These are phyloP conservation scores for Pleurotus platypus DNA, from an alignment of 768 basidiomycete species.

Conservation along the genomic window DNA sequence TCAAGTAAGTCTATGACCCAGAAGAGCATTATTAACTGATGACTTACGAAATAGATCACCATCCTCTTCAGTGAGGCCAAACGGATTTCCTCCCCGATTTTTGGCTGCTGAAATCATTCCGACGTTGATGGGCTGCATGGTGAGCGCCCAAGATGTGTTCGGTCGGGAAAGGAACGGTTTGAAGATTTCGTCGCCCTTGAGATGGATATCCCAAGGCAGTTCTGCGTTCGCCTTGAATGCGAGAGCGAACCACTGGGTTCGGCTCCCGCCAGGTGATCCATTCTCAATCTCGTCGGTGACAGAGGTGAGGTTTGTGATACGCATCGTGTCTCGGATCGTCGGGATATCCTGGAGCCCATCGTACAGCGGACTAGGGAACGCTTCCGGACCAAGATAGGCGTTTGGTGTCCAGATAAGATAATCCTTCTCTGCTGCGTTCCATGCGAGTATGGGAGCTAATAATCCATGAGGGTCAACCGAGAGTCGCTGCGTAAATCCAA, in stretches of 20 bases:
- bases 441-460: background rate
- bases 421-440: background rate
- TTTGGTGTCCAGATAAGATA: background rate
- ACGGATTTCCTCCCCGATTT: constrained; percentile 7
- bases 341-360: background rate
- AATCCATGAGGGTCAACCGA: background rate
- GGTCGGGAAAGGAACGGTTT: background rate
- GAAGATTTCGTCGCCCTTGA: background rate
- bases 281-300: background rate
- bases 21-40: too few species aligned
- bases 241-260: background rate
- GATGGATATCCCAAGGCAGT: background rate
- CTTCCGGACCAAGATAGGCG: background rate
- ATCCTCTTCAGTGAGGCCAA: constrained; percentile 5
- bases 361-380: background rate
- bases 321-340: background rate
- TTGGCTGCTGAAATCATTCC: constrained; percentile 2
- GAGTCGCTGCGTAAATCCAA: background rate
- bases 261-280: background rate
- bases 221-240: background rate
- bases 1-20: background rate
- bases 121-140: constrained; percentile 1
- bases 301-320: constrained; percentile 1
- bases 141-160: background rate
- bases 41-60: constrained; percentile 12